Evolutionary conservation across 139 green algal genomes (phyloP).

Genomic region (Chlorella sp.): DNA sequence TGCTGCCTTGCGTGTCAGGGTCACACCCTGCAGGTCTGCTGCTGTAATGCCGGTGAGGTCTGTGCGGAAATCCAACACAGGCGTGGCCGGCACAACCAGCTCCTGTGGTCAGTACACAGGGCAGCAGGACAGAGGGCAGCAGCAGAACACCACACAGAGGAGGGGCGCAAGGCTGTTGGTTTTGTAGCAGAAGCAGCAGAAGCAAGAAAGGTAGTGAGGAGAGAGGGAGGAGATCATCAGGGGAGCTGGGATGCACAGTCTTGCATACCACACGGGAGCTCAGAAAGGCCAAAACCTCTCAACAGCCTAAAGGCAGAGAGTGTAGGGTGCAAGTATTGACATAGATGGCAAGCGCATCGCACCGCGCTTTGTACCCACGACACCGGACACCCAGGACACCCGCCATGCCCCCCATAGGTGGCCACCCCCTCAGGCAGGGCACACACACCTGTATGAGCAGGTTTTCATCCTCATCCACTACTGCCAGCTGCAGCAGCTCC

Average conservation of each 20-base stretch:
- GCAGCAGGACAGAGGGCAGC: conserved; percentile 1
- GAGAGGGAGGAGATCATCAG: not conserved
- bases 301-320: not conserved
- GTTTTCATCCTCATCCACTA: conserved; percentile 36
- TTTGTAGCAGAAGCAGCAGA: not conserved
- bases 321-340: not conserved
- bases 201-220: not conserved
- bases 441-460: conserved; percentile 37
- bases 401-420: not conserved
- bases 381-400: not conserved
- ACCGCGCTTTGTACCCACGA: not conserved
- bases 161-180: too few species aligned
- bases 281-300: too few species aligned
- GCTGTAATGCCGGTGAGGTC: conserved; percentile 41
- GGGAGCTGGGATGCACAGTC: not conserved
- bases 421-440: too few species aligned
- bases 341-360: not conserved
- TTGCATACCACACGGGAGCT: not conserved
- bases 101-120: conserved; percentile 23
- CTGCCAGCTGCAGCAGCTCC: conserved; percentile 35
- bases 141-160: not conserved
- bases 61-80: conserved; percentile 35
- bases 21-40: conserved; percentile 27
- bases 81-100: conserved; percentile 31
- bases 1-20: too few species aligned